phyloP scores from a whole-genome alignment of 352 stramenopile genomes.

The Phytophthora multivora region DNA sequence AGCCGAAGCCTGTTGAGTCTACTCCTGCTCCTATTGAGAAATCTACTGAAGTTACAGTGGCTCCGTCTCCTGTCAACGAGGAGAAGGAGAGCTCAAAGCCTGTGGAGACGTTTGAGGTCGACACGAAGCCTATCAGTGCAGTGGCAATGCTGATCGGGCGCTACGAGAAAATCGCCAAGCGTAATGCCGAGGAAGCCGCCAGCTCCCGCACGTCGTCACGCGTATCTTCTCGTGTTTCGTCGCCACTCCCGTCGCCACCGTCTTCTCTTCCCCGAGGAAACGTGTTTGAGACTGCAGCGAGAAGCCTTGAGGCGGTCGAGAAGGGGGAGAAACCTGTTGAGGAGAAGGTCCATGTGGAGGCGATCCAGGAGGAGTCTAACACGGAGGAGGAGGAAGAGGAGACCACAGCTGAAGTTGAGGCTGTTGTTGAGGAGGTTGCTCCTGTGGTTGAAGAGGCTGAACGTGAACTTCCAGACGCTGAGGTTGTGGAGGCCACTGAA shows the following conservation, averaged over 20 bases:
- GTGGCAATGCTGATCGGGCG: slow-evolving; percentile 37
- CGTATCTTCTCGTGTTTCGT: slow-evolving; percentile 16
- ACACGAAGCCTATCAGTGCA: slow-evolving; percentile 31
- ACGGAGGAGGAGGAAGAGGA: slow-evolving; percentile 3
- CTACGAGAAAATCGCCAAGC: slow-evolving; percentile 33
- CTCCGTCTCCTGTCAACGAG: neutral
- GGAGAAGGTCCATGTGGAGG: neutral
- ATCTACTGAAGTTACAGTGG: neutral
- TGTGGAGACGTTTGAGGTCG: slow-evolving; percentile 22
- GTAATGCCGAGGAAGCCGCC: slow-evolving; percentile 18
- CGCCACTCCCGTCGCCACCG: slow-evolving; percentile 11
- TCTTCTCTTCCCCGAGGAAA: slow-evolving; percentile 8
- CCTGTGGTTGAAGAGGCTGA: neutral
- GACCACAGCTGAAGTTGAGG: neutral
- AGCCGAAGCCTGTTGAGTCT: neutral
- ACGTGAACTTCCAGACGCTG: neutral
- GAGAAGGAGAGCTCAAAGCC: neutral
- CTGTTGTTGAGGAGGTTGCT: neutral
- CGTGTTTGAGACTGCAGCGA: slow-evolving; percentile 15
- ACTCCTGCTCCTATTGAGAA: neutral
- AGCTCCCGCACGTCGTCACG: slow-evolving; percentile 18
- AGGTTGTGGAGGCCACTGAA: neutral
- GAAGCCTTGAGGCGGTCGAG: slow-evolving; percentile 20
- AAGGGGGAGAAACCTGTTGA: neutral
- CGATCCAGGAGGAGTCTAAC: slow-evolving; percentile 7